These are phyloP conservation scores for Fusarium albidum DNA, from an alignment of 2,329 filamentous ascomycete species.

Conservation along the genomic window DNA sequence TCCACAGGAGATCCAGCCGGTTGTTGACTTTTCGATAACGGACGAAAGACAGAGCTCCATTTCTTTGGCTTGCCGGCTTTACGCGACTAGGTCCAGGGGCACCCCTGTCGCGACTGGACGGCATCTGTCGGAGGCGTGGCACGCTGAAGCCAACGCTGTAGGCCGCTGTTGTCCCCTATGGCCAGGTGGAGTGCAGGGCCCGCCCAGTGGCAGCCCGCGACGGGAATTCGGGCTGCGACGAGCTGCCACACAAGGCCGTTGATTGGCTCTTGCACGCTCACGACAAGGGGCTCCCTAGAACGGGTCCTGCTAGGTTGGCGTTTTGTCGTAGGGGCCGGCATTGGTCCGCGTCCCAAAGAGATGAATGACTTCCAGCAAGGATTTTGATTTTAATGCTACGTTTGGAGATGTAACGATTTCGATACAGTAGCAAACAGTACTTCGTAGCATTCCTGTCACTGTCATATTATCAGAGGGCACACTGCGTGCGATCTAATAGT, in stretches of 20 bases:
- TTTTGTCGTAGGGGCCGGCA: conserved; percentile 30
- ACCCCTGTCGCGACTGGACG: conserved; percentile 44
- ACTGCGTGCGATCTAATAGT: too few relatives aligned
- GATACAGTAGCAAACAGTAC: too few relatives aligned
- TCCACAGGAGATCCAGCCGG: conserved; percentile 34
- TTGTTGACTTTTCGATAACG: conserved; percentile 40
- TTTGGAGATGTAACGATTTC: conserved; percentile 12
- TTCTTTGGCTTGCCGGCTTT: conserved; percentile 33
- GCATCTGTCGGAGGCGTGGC: conserved; percentile 43
- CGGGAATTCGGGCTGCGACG: conserved; percentile 14
- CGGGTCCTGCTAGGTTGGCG: conserved; percentile 32
- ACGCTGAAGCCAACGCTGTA: conserved; percentile 14
- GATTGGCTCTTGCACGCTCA: conserved; percentile 22
- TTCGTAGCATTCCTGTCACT: too few relatives aligned
- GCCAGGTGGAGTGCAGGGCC: conserved; percentile 26
- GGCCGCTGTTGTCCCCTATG: conserved; percentile 11
- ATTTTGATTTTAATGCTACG: conserved; percentile 12
- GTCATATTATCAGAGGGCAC: too few relatives aligned
- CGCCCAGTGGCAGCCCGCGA: conserved; percentile 3
- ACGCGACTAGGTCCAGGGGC: conserved; percentile 39
- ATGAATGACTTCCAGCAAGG: conserved; percentile 24
- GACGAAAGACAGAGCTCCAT: conserved; percentile 18
- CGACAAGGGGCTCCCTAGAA: conserved; percentile 22
- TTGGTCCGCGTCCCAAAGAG: conserved; percentile 20
- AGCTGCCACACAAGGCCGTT: neutral